Evolutionary conservation across 257 asterid genomes (phyloP), one percentile per base, ranked within the genome.

Genomic region (Ligustrum vulgare): DNA sequence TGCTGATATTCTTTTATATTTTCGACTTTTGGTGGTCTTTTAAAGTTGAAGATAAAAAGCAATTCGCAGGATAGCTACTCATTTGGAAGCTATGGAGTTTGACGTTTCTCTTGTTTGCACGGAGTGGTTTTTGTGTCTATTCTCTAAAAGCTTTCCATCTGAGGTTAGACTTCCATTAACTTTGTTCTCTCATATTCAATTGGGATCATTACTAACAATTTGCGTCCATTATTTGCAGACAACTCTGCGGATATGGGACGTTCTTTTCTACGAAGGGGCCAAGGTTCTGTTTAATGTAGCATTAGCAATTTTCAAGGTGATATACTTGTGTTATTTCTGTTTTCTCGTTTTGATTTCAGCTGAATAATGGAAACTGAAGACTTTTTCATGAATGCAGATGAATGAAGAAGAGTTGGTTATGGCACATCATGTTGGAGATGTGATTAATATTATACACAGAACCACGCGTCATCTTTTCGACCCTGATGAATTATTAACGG

Each of bases 21-120:
- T 62, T 75, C 69, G 22, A 15, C 36, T 73, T 71, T 69, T 68
- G 8, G 65, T 63, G 74, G 74, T 56, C 72, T 49, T 45, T 56
- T 71, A 56, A 66, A 45, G 16, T 23, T 58, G 36, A 73, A 51
- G 65, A 71, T 35, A 18, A 65, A 65, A 72, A 34, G 23, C 72
- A 34, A 71, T 20, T 23, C 88, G 84, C 96, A 94, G 98, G 94
- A 84, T 92, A 75, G 88, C 96, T 34, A 82, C 98, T 79, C 97
- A 94, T 80, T 84, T 94, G 87, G 96, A 89, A 67, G 81, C 93
- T 77, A 72, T 94, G 89, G 99, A 94, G 74, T 94, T 94, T 68
- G 99, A 94, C 43, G 99, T 94, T 77, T 92, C 99, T 71, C 98
- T 94, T 74, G 99, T 94, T 78, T 92, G 96, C 87, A 92, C 99